Conservation (phyloP, 1,284 basidiomycete genomes). For the Anthracocystis setariae region DNA sequence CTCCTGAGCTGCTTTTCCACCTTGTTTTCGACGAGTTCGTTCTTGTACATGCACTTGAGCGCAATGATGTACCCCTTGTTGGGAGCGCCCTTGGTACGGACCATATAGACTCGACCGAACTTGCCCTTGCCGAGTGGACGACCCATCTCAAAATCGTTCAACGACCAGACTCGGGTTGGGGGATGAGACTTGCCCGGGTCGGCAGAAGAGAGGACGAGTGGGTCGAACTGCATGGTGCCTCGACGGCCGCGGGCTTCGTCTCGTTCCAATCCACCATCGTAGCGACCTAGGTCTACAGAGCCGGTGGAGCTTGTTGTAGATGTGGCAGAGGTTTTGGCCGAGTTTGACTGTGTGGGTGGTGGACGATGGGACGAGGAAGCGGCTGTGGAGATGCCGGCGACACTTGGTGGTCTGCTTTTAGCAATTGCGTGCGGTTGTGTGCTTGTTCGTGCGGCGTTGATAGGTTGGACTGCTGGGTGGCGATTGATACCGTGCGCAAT, state of each 20-base stretch:
- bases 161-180: constrained; percentile 74
- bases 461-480: constrained; percentile 13
- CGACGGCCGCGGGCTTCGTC: constrained; percentile 66
- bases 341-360: constrained; percentile 8
- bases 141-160: constrained; percentile 91
- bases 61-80: constrained; percentile 82
- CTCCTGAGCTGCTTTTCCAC: constrained; percentile 83
- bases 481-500: constrained; percentile 29
- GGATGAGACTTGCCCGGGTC: constrained; percentile 40
- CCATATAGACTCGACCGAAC: constrained; percentile 98
- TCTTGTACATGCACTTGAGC: constrained; percentile 96
- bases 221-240: constrained; percentile 34
- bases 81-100: constrained; percentile 78
- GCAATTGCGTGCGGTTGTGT: constrained; percentile 14
- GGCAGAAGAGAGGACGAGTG: constrained; percentile 32
- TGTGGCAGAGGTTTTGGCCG: constrained; percentile 7
- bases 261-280: constrained; percentile 67
- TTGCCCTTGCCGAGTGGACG: constrained; percentile 96
- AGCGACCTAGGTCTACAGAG: constrained; percentile 63
- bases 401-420: constrained; percentile 36
- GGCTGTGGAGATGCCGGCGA: constrained; percentile 10
- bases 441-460: constrained; percentile 31
- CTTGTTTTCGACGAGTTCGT: constrained; percentile 85
- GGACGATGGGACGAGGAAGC: constrained; percentile 20
- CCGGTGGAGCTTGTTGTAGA: neutral